These are phyloP conservation scores for Mangifera indica DNA, from an alignment of 345 rosid genomes.

Conservation along the genomic window DNA sequence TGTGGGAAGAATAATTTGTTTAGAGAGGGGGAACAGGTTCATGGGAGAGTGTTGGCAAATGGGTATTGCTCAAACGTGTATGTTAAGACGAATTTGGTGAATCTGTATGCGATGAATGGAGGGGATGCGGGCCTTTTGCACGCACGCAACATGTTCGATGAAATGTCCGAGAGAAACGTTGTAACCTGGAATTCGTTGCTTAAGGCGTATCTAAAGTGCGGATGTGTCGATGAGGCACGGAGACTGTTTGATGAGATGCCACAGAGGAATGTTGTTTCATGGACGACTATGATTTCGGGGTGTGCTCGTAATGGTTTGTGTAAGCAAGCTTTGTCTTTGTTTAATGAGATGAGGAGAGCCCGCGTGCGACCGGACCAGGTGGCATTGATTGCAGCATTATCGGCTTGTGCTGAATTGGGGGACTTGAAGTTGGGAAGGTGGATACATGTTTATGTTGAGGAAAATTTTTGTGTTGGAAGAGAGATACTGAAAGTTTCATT, in stretches of 20 bases:
- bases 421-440: conserved; percentile 39
- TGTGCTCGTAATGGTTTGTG: conserved; percentile 32
- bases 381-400: conserved; percentile 35
- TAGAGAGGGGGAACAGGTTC: conserved; percentile 47
- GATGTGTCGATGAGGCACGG: conserved; percentile 30
- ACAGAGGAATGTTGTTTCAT: conserved; percentile 39
- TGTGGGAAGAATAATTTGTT: conserved; percentile 34
- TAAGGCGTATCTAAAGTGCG: conserved; percentile 30
- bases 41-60: conserved; percentile 37
- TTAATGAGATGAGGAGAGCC: conserved; percentile 37
- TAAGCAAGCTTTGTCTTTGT: conserved; percentile 37
- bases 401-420: conserved; percentile 44
- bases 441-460: conserved; percentile 34
- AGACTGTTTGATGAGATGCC: conserved; percentile 38
- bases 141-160: conserved; percentile 41
- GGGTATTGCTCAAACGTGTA: conserved; percentile 42
- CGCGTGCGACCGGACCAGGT: conserved; percentile 35
- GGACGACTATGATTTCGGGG: conserved; percentile 44
- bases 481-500: conserved; percentile 28
- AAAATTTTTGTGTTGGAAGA: conserved; percentile 12
- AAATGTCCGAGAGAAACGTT: conserved; percentile 36
- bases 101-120: conserved; percentile 31
- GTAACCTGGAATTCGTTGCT: conserved; percentile 46
- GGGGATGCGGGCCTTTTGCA: conserved; percentile 9
- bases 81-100: conserved; percentile 46